Percentiles rank a stretch among this genome's conserved stretches.
These are phyloP conservation scores for Rhodotorula sp. DNA, from an alignment of 1,284 basidiomycete species.

Conservation along the genomic window DNA sequence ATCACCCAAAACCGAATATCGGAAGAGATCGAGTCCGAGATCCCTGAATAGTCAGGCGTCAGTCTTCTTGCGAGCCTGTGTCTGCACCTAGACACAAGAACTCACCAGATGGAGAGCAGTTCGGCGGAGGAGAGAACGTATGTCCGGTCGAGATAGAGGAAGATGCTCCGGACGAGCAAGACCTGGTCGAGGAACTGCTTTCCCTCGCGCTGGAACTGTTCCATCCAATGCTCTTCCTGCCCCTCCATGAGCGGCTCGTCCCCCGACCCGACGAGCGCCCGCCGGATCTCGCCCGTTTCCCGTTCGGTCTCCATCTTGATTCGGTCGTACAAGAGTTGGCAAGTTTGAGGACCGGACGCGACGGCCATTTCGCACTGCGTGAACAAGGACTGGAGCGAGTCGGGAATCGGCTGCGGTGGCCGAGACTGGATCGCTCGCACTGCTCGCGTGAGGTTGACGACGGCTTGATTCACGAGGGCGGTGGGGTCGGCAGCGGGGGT, in stretches of 20 bases:
- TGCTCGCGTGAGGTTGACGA: conserved; percentile 37
- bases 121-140: conserved; percentile 40
- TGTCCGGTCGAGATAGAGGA: conserved; percentile 45
- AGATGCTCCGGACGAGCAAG: conserved; percentile 43
- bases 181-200: conserved; percentile 36
- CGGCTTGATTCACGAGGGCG: conserved; percentile 9
- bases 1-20: conserved; percentile 39
- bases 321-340: conserved; percentile 42
- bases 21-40: conserved; percentile 44
- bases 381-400: conserved; percentile 43
- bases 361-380: conserved; percentile 39
- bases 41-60: conserved; percentile 34
- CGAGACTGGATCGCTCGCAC: conserved; percentile 41
- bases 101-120: conserved; percentile 43
- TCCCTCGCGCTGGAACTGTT: conserved; percentile 12
- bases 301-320: conserved; percentile 44
- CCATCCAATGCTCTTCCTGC: conserved; percentile 21
- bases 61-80: neutral
- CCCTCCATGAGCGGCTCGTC: neutral
- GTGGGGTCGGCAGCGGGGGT: conserved; percentile 12
- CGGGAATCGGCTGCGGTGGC: conserved; percentile 39
- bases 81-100: neutral
- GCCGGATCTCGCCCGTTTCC: conserved; percentile 28
- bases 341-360: conserved; percentile 12
- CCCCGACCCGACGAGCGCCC: conserved; percentile 1